phyloP scores from a whole-genome alignment of 768 basidiomycete species.

The Panaeolus cyanescens region DNA sequence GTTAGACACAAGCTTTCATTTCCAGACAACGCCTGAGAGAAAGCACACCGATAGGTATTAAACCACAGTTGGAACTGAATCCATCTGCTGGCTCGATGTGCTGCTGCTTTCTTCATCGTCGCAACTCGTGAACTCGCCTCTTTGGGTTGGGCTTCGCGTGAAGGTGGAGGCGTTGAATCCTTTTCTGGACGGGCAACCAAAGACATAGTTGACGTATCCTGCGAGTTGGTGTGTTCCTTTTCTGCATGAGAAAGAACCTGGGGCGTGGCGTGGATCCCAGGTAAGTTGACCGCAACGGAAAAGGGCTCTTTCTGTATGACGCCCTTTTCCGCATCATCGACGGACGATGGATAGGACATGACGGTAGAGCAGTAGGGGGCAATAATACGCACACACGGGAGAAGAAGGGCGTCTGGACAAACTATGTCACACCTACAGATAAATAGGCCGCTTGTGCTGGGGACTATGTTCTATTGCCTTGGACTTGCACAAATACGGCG shows the following conservation, averaged over 20 bases:
- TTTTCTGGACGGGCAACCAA: neutral
- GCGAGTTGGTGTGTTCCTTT: neutral
- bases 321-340: slow-evolving; percentile 42
- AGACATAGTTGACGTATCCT: neutral
- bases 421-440: slow-evolving; percentile 11
- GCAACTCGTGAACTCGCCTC: neutral
- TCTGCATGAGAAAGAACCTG: neutral
- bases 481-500: slow-evolving; percentile 11
- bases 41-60: slow-evolving; percentile 69
- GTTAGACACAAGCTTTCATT: neutral
- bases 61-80: slow-evolving; percentile 73
- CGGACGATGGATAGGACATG: slow-evolving; percentile 22
- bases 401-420: slow-evolving; percentile 10
- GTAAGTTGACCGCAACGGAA: slow-evolving; percentile 11
- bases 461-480: slow-evolving; percentile 1
- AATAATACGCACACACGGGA: slow-evolving; percentile 1
- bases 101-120: slow-evolving; percentile 38
- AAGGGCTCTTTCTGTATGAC: slow-evolving; percentile 27
- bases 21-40: neutral
- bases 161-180: neutral
- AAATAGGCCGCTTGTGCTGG: slow-evolving; percentile 23
- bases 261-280: neutral
- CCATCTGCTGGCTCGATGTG: slow-evolving; percentile 32
- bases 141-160: neutral
- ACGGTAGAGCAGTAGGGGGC: neutral